Evolutionary conservation across 129 eudicot species (phyloP), one percentile per base, ranked within the genome.

Genomic region (Saussurea involucrata): DNA sequence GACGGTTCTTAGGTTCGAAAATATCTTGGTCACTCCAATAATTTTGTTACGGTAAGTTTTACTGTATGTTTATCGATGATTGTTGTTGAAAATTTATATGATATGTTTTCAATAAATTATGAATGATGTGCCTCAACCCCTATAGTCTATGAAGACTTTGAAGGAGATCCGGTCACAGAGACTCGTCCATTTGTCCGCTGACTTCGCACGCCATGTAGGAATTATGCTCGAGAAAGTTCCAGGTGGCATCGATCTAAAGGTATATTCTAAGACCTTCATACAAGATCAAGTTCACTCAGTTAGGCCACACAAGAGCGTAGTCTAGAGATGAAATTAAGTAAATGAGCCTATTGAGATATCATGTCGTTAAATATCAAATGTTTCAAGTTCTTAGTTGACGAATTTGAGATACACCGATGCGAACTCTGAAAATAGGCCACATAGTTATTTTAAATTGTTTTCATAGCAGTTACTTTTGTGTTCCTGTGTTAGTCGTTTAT

Each of bases 191-290:
- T 42, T 95, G 77, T 95, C 99, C 18, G 85, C 92, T 75, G 99
- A 95, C 88, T 77, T 95, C 87, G 96, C 97, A 82, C 63, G 90
- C 88, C 87, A 86, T 61, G 84, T 91, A 40, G 93, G 96, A 86
- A 84, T 67, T 44, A 73, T 76, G 75, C 87, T 86, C 67, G 87
- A 82, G 57, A 78, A 81, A 44, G 60, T 76, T 33, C 86, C 83
- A 77, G 58, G 71, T 79, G 84, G 72, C 46, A 64, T 32, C 27
- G 69, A 33, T 40, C 77, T 42, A 58, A 78, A 84, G 93, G 97
- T 89, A 82, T 33, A 28, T 75, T 36, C 57, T 5, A 53, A 53
- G 61, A 40, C 49, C 17, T 40, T 40, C 49, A 40, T 40, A 40
- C 3, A 9, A 9, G 49, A 40, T 40, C 49, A 7, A 34, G 40